A percentile compares a stretch with the other conserved stretches of the same genome.
phyloP scores from a whole-genome alignment of 1,284 basidiomycete genomes.

The Leccinum ponderosum region DNA sequence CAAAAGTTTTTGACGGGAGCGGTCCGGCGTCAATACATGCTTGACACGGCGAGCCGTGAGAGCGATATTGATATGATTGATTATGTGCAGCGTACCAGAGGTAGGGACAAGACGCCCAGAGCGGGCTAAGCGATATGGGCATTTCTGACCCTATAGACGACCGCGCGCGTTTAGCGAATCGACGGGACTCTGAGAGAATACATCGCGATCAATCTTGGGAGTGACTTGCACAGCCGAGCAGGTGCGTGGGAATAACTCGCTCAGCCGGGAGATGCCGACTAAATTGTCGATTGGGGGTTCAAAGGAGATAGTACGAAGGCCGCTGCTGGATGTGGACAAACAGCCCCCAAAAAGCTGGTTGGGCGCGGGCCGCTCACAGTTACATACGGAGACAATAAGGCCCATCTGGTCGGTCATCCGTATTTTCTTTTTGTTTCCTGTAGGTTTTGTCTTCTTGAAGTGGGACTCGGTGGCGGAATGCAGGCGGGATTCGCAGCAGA shows the following conservation, averaged over 20 bases:
- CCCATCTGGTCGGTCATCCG: neutral
- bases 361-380: constrained; percentile 1
- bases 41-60: neutral
- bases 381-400: constrained; percentile 18
- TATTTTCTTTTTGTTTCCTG: neutral
- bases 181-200: neutral
- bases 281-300: constrained; percentile 20
- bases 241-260: constrained; percentile 22
- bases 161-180: constrained; percentile 13
- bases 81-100: neutral
- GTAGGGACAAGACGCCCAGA: neutral
- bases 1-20: neutral
- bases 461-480: neutral
- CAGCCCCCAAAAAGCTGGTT: constrained; percentile 2
- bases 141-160: constrained; percentile 10
- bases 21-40: neutral
- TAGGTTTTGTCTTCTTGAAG: neutral
- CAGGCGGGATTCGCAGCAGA: neutral
- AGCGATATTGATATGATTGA: constrained; percentile 1
- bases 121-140: neutral
- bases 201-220: constrained; percentile 24
- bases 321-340: constrained; percentile 9
- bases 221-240: constrained; percentile 20
- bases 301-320: constrained; percentile 24
- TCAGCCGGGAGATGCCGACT: constrained; percentile 26